Conservation (phyloP, 2,329 filamentous ascomycete species). For the Phyllosticta citriasiana region DNA sequence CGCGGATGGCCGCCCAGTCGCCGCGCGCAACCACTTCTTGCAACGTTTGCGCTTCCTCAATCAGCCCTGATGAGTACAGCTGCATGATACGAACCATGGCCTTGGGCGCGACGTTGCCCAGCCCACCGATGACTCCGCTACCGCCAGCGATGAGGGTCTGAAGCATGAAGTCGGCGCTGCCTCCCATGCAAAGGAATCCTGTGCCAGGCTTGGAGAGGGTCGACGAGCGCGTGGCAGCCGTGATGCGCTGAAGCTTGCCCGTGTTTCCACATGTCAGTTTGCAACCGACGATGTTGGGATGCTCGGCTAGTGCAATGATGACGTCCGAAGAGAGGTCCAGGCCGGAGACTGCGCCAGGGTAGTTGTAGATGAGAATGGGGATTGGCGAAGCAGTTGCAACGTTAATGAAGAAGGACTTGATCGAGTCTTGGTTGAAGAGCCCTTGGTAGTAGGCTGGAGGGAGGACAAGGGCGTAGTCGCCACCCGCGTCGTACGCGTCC, state of each 20-base stretch:
- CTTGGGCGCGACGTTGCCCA: constrained; percentile 61
- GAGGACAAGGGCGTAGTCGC: constrained; percentile 65
- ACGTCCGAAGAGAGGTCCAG: constrained; percentile 55
- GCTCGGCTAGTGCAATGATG: constrained; percentile 49
- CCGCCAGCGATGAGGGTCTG: constrained; percentile 61
- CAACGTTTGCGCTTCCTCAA: constrained; percentile 50
- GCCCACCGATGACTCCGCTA: constrained; percentile 60
- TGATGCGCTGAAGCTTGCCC: constrained; percentile 53
- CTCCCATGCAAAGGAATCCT: constrained; percentile 61
- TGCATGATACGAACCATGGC: constrained; percentile 52
- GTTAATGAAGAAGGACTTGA: constrained; percentile 54
- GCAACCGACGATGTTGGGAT: constrained; percentile 58
- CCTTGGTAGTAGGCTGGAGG: constrained; percentile 67
- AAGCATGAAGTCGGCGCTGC: constrained; percentile 63
- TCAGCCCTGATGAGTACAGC: constrained; percentile 50
- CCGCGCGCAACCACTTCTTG: constrained; percentile 57
- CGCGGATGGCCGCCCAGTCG: constrained; percentile 61
- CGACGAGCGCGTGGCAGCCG: constrained; percentile 40
- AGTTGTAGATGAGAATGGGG: constrained; percentile 61
- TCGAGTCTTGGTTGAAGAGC: constrained; percentile 51
- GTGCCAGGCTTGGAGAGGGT: constrained; percentile 28
- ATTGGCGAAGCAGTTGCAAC: constrained; percentile 55
- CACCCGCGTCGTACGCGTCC: constrained; percentile 59
- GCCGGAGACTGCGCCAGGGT: constrained; percentile 53
- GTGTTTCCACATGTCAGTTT: constrained; percentile 64